These are phyloP conservation scores for Populus tremula DNA, from an alignment of 345 rosid genomes.

Conservation along the genomic window DNA sequence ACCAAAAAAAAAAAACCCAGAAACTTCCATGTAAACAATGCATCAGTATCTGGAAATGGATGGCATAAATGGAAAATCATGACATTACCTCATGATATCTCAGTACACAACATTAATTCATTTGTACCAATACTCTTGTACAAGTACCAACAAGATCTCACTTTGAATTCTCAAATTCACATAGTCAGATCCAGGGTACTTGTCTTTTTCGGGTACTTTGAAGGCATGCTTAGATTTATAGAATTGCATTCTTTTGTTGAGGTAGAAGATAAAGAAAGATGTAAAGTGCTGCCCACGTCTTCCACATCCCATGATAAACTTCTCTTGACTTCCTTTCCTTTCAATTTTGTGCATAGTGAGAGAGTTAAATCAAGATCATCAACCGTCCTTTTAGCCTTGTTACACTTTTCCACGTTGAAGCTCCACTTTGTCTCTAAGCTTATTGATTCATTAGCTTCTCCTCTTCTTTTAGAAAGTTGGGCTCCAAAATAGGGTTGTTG, in stretches of 20 bases:
- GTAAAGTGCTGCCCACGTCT: conserved; percentile 41
- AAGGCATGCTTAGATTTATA: not conserved
- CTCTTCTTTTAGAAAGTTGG: not conserved
- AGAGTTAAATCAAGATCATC: conserved; percentile 39
- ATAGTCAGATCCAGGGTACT: conserved; percentile 45
- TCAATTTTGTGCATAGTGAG: conserved; percentile 48
- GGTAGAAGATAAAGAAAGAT: conserved; percentile 52
- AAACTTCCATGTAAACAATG: not conserved
- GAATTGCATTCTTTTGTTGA: conserved; percentile 10
- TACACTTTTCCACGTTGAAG: not conserved
- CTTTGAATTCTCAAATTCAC: conserved; percentile 38
- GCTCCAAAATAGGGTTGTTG: not conserved
- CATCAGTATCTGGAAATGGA: not conserved
- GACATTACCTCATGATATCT: not conserved
- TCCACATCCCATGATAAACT: conserved; percentile 18
- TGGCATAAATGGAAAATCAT: not conserved
- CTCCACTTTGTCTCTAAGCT: conserved; percentile 5
- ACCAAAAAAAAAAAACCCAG: not conserved
- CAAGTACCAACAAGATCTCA: conserved; percentile 53
- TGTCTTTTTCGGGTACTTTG: conserved; percentile 18
- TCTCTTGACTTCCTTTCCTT: conserved; percentile 15
- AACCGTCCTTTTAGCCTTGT: conserved; percentile 21
- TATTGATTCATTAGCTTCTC: not conserved
- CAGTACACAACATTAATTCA: not conserved
- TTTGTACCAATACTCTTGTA: conserved; percentile 17